phyloP scores from a whole-genome alignment of 2,329 filamentous ascomycete genomes.

The Colletotrichum liaoningense region DNA sequence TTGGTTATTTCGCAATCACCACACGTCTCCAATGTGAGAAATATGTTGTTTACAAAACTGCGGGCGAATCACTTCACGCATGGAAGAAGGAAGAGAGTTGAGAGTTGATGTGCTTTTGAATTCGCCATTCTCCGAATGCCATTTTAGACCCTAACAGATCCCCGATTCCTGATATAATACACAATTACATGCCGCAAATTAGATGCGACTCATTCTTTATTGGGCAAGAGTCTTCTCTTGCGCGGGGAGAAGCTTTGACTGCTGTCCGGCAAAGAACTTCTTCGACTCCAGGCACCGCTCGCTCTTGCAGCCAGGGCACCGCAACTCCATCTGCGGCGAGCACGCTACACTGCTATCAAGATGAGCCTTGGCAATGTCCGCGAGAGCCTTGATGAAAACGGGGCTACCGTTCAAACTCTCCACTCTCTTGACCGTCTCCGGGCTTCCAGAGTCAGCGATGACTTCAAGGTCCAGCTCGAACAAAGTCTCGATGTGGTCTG shows the following conservation, averaged over 20 bases:
- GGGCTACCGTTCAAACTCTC: constrained; percentile 93
- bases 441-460: constrained; percentile 84
- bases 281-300: constrained; percentile 86
- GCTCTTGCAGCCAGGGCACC: constrained; percentile 94
- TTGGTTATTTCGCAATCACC: not conserved
- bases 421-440: constrained; percentile 86
- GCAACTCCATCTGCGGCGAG: constrained; percentile 86
- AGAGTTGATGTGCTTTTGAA: constrained; percentile 16
- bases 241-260: constrained; percentile 9
- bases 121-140: not conserved
- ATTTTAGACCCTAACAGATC: constrained; percentile 25
- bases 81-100: not conserved
- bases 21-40: not conserved
- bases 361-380: constrained; percentile 86
- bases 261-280: constrained; percentile 68
- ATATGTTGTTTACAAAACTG: not conserved
- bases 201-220: not conserved
- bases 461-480: constrained; percentile 96
- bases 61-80: not conserved
- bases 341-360: constrained; percentile 75
- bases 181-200: constrained; percentile 12
- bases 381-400: constrained; percentile 90
- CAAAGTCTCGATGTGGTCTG: constrained; percentile 98
- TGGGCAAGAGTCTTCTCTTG: constrained; percentile 23
- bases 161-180: constrained; percentile 16